Conservation (phyloP, 1,284 basidiomycete species). For the Cryptococcus amylolentus region DNA sequence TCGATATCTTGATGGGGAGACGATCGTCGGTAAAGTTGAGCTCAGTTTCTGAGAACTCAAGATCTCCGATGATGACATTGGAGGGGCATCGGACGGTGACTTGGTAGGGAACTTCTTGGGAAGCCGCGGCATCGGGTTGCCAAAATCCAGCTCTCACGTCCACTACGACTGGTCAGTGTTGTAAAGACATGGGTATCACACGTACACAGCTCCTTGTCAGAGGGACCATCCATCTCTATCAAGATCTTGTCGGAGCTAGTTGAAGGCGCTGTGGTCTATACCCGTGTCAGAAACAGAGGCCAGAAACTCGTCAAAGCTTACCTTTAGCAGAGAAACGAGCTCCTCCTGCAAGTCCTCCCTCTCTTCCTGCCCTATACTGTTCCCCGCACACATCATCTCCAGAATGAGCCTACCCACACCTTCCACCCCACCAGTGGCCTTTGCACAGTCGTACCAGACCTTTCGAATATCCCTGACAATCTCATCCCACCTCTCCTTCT, state of each 20-base stretch:
- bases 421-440: conserved; percentile 69
- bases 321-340: conserved; percentile 65
- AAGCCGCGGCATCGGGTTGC: conserved; percentile 59
- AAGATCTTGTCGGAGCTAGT: conserved; percentile 56
- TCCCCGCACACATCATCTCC: conserved; percentile 68
- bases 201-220: conserved; percentile 59
- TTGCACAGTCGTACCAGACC: conserved; percentile 75
- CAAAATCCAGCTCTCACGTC: conserved; percentile 67
- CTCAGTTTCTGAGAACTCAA: conserved; percentile 34
- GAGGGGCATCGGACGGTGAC: conserved; percentile 52
- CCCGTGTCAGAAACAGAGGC: conserved; percentile 1
- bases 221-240: conserved; percentile 62
- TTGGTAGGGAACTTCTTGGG: conserved; percentile 67
- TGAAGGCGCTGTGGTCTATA: conserved; percentile 63
- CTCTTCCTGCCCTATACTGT: conserved; percentile 32
- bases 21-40: conserved; percentile 43
- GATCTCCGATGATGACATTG: conserved; percentile 27
- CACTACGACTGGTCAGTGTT: conserved; percentile 52
- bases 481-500: conserved; percentile 69
- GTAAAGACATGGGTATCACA: not conserved
- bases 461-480: conserved; percentile 68
- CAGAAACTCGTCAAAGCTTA: conserved; percentile 33
- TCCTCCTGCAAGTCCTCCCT: conserved; percentile 56
- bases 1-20: conserved; percentile 18
- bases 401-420: conserved; percentile 66